Conservation (phyloP, 2,329 filamentous ascomycete species). For the Nigrospora oryzae region DNA sequence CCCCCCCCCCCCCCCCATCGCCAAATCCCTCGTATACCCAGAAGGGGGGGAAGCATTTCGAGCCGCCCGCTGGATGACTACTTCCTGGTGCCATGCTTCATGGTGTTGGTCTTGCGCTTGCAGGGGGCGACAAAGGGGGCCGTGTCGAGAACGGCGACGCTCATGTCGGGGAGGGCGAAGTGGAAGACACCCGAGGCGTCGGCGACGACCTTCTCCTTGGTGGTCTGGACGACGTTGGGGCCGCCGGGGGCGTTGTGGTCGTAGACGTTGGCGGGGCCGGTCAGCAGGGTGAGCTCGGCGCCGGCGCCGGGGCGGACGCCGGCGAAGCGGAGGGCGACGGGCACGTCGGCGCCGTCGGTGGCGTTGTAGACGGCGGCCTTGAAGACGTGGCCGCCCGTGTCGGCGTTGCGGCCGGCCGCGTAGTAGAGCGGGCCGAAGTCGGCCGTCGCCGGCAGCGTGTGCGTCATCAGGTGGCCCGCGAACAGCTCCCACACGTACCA, state of each 20-base stretch:
- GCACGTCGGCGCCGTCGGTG: constrained; percentile 32
- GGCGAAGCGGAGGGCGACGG: constrained; percentile 36
- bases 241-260: constrained; percentile 32
- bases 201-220: constrained; percentile 26
- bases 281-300: constrained; percentile 25
- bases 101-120: background rate
- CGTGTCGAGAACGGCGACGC: constrained; percentile 43
- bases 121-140: background rate
- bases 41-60: too few species aligned
- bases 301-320: constrained; percentile 18
- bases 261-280: constrained; percentile 30
- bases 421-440: constrained; percentile 39
- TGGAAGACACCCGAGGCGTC: constrained; percentile 34
- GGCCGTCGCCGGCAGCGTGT: constrained; percentile 34
- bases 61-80: background rate
- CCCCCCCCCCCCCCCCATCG: too few species aligned
- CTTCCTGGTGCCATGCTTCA: background rate
- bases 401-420: constrained; percentile 36
- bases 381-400: constrained; percentile 32
- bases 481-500: constrained; percentile 43
- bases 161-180: constrained; percentile 42
- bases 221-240: constrained; percentile 37
- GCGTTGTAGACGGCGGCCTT: constrained; percentile 46
- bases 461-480: constrained; percentile 32
- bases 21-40: too few species aligned